Conservation (phyloP, 805 yeast species). For the Candida palmyrensis region DNA sequence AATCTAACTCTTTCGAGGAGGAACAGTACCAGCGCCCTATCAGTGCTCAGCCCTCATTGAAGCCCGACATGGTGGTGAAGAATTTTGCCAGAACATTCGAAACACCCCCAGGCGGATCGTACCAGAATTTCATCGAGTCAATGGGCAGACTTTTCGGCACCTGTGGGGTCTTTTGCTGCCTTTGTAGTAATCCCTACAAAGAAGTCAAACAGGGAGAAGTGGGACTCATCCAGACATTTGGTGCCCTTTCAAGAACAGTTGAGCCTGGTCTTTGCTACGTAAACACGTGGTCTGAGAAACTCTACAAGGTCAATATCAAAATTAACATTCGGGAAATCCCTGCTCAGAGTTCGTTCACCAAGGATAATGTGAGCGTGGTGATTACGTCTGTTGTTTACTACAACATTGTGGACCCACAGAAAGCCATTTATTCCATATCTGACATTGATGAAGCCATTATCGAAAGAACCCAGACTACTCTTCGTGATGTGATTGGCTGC, state of each 20-base stretch:
- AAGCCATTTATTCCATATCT: slow-evolving; percentile 54
- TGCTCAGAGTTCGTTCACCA: slow-evolving; percentile 64
- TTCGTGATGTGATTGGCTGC: slow-evolving; percentile 67
- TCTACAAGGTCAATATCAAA: slow-evolving; percentile 48
- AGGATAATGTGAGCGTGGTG: slow-evolving; percentile 60
- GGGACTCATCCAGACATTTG: slow-evolving; percentile 62
- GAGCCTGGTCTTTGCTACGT: slow-evolving; percentile 67
- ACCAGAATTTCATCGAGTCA: slow-evolving; percentile 34
- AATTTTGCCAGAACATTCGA: slow-evolving; percentile 38
- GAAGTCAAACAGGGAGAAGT: slow-evolving; percentile 63
- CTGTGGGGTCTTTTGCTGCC: slow-evolving; percentile 52
- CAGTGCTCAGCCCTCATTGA: slow-evolving; percentile 17
- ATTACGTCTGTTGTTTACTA: slow-evolving; percentile 64
- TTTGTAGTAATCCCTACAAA: slow-evolving; percentile 56
- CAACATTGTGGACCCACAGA: slow-evolving; percentile 63
- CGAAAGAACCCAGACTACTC: slow-evolving; percentile 68
- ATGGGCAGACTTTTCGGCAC: slow-evolving; percentile 48
- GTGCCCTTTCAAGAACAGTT: slow-evolving; percentile 57
- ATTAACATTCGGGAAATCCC: slow-evolving; percentile 60
- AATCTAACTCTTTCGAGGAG: background rate
- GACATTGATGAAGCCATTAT: slow-evolving; percentile 51
- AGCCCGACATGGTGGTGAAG: slow-evolving; percentile 38
- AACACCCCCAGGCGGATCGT: slow-evolving; percentile 34
- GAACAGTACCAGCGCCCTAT: slow-evolving; percentile 1
- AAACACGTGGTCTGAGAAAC: slow-evolving; percentile 58